Conservation (phyloP, 2,329 filamentous ascomycete species). For the Fusarium transvaalense region DNA sequence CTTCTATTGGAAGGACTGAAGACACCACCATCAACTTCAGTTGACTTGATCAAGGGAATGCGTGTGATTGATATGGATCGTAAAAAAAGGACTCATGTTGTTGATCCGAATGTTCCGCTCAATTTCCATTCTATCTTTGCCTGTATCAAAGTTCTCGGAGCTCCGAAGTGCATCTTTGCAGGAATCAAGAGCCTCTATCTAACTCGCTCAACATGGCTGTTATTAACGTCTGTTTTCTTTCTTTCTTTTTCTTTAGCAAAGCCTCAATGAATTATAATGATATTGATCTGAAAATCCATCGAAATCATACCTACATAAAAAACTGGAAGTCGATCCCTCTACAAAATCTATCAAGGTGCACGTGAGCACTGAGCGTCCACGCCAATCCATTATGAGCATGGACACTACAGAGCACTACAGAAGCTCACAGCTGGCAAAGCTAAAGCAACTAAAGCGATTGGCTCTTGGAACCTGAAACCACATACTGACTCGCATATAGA, state of each 20-base stretch:
- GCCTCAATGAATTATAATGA: background rate
- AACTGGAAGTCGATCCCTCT: background rate
- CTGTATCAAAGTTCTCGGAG: background rate
- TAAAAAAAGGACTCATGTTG: background rate
- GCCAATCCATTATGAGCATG: background rate
- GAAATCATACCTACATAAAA: background rate
- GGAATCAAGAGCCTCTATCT: background rate
- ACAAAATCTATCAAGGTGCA: background rate
- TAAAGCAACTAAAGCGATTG: constrained; percentile 23
- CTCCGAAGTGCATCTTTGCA: background rate
- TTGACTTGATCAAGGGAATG: background rate
- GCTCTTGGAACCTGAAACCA: constrained; percentile 31
- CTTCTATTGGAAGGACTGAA: background rate
- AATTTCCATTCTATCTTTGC: background rate
- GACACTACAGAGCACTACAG: background rate
- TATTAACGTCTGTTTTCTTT: no score
- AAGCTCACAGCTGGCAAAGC: no score
- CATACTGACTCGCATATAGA: constrained; percentile 29
- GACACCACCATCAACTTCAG: background rate
- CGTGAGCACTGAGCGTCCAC: background rate
- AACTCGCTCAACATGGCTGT: background rate
- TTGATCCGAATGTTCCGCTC: background rate
- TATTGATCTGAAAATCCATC: background rate
- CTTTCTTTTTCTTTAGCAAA: background rate
- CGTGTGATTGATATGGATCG: background rate